phyloP scores from a whole-genome alignment of 306 rosid genomes.

The Cyclanthera cordifolia region DNA sequence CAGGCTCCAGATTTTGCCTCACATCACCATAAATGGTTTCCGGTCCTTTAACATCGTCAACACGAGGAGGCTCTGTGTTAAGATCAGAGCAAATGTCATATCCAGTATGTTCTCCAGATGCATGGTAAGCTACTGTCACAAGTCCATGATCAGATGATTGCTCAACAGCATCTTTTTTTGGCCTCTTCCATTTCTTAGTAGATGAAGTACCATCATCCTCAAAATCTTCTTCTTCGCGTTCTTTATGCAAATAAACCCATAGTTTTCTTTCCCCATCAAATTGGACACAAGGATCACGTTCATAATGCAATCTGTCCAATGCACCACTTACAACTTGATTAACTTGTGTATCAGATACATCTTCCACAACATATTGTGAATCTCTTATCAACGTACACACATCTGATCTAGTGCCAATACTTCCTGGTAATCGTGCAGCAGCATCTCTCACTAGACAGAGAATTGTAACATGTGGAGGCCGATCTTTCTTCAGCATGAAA shows the following conservation, averaged over 20 bases:
- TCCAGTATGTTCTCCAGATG: constrained; percentile 55
- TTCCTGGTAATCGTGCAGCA: constrained; percentile 97
- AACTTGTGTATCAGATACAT: constrained; percentile 90
- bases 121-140: constrained; percentile 60
- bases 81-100: constrained; percentile 79
- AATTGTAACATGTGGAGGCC: constrained; percentile 97
- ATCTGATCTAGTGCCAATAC: constrained; percentile 96
- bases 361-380: constrained; percentile 96
- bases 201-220: constrained; percentile 99
- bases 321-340: constrained; percentile 99
- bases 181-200: constrained; percentile 98
- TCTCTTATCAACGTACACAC: constrained; percentile 95
- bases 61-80: constrained; percentile 57
- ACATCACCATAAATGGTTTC: constrained; percentile 41
- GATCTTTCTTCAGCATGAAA: constrained; percentile 95
- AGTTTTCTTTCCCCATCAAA: constrained; percentile 91
- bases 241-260: constrained; percentile 98
- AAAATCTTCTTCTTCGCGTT: constrained; percentile 97
- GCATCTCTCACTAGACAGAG: constrained; percentile 99
- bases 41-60: constrained; percentile 49
- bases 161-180: constrained; percentile 75
- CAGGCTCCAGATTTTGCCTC: constrained; percentile 38
- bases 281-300: constrained; percentile 98
- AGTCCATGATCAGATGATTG: constrained; percentile 71
- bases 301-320: constrained; percentile 95